Evolutionary conservation across 2,329 filamentous ascomycete genomes (phyloP), one percentile per base, ranked within the genome.

Genomic region (Nigrospora sphaerica): DNA sequence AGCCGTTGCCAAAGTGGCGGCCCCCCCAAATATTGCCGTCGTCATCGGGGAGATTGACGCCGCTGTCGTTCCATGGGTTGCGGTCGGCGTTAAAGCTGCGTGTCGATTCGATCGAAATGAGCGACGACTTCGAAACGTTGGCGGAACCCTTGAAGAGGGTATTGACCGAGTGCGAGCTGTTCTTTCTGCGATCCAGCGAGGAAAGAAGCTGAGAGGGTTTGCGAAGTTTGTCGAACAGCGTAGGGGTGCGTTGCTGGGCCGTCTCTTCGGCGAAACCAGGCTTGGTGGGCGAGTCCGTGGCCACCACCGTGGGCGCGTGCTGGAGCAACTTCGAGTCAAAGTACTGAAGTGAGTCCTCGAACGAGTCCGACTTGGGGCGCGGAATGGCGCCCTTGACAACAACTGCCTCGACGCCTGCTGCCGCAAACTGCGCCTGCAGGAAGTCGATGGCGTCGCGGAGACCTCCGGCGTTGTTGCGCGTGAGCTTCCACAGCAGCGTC

Each of bases 41-140:
- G 54, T 95, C 89, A 59, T 96, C 92, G 52, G 87, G 77, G 55
- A 96, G 81, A 64, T 96, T 96, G 62, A 96, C 90, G 59, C 91
- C 92, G 62, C 89, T 95, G 66, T 97, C 92, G 65, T 96, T 96
- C 92, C 92, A 97, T 51, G 91, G 91, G 70, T 96, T 95, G 67
- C 91, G 87, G 67, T 95, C 95, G 56, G 89, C 89, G 53, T 84
- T 83, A 66, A 85, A 84, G 72, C 90, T 95, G 63, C 92, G 87
- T 33, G 90, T 90, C 42, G 91, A 96, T 69, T 97, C 92, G 66
- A 96, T 91, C 52, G 90, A 95, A 57, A 95, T 91, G 56, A 97
- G 82, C 32, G 92, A 96, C 42, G 92, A 93, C 71, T 95, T 96
- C 54, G 92, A 96, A 46, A 88, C 86, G 59, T 92, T 92, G 71